Base-by-base conservation (phyloP, 2,329 filamentous ascomycete genomes). In the Clonostachys sp. region DNA sequence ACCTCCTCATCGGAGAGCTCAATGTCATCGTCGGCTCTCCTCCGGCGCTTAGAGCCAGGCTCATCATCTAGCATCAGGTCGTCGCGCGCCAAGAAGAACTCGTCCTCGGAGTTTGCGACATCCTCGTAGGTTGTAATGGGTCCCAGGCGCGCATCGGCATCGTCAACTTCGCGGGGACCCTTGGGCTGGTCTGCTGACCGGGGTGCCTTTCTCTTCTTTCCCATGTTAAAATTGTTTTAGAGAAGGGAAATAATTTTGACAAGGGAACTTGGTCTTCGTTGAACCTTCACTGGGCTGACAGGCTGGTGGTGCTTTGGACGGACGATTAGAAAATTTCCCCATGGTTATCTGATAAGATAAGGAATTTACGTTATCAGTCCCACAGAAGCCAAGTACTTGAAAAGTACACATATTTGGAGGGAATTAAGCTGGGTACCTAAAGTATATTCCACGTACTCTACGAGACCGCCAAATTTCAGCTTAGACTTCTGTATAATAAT, bases 51-150 rank as follows among this genome's bases (percentile, higher is more conserved):
- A 33, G 84, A 83, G 38, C 82, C 80, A 13, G 86, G 89, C 34
- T 78, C 86, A 55, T 96, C 90, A 33, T 95, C 89, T 36, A 99
- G 77, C 59, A 92, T 68, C 52, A 99, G 84, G 61, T 89, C 86
- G 67, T 99, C 94, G 54, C 87, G 82, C 53, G 91, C 86, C 50
- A 91, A 75, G 59, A 92, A 89, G 64, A 96, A 95, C 63, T 96
- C 90, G 65, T 99, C 94, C 65, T 96, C 90, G 2, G 91, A 95
- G 64, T 96, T 86, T 54, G 91, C 89, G 57, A 99, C 86, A 67
- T 95, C 90, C 66, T 92, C 84, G 65, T 80, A 92, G 3, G 81
- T 84, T 42, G 66, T 74, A 57, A 84, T 72, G 18, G 73, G 72
- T 20, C 75, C 77, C 14, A 91, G 77, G 45, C 83, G 81, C 35